Conservation (phyloP, 192 early-diverging fungal species). For the Lunasporangiospora selenospora region DNA sequence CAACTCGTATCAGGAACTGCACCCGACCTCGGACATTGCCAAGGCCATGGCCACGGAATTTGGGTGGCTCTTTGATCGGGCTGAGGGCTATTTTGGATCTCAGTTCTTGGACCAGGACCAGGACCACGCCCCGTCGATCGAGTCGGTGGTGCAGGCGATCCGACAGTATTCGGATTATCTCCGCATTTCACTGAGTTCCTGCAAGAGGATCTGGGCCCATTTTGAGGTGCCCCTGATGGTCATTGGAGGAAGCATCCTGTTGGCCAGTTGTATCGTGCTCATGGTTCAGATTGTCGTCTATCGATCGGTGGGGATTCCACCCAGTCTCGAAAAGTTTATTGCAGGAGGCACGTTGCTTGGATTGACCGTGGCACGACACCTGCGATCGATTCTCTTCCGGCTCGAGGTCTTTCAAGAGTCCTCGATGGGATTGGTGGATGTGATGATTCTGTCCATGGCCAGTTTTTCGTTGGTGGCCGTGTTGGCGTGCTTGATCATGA, state of each 20-base stretch:
- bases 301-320: conserved; percentile 15
- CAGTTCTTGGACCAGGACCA: too few species aligned
- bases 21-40: conserved; percentile 63
- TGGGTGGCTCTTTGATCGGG: conserved; percentile 26
- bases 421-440: conserved; percentile 39
- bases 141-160: conserved; percentile 29
- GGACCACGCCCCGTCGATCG: neutral
- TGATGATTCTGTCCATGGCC: conserved; percentile 44
- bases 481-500: conserved; percentile 8
- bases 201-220: conserved; percentile 90
- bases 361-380: conserved; percentile 12
- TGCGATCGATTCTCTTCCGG: conserved; percentile 19
- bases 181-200: conserved; percentile 67
- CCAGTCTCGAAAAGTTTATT: conserved; percentile 18
- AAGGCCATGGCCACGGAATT: conserved; percentile 44
- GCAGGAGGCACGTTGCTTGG: conserved; percentile 25
- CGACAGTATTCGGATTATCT: conserved; percentile 57
- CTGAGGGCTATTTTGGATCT: conserved; percentile 33
- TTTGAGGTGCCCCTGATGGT: conserved; percentile 86
- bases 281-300: conserved; percentile 28
- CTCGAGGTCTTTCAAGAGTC: conserved; percentile 19
- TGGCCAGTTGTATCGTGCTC: conserved; percentile 45
- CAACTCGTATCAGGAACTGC: conserved; percentile 56
- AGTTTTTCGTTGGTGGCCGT: conserved; percentile 47
- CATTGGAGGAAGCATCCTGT: conserved; percentile 69